Evolutionary conservation across 495 filamentous ascomycete genomes (phyloP), one percentile per base, ranked within the genome.

Genomic region (Podospora conica): DNA sequence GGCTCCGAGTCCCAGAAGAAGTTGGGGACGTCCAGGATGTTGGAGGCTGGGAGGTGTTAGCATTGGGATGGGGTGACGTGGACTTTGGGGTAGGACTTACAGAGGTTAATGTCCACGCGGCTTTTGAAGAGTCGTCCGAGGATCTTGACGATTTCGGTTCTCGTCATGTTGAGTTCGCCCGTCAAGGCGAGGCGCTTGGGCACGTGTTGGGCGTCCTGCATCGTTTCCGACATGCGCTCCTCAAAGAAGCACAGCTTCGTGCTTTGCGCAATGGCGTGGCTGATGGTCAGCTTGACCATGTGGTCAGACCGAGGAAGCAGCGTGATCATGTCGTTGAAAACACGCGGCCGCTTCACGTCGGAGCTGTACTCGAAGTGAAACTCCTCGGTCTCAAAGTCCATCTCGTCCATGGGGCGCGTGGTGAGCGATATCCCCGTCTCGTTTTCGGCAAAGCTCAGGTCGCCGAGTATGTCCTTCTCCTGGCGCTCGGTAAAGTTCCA

Each of bases 321-420:
- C 0, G 95, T 99, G 74, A 99, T 98, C 96, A 99, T 98, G 74
- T 99, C 95, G 75, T 99, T 96, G 78, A 92, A 99, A 64, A 99
- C 90, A 64, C 95, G 83, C 9, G 95, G 96, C 24, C 92, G 85
- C 53, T 91, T 87, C 25, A 93, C 91, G 59, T 90, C 84, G 1
- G 87, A 85, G 65, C 90, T 93, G 77, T 99, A 99, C 73, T 98
- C 93, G 77, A 99, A 97, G 77, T 99, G 96, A 74, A 99, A 97
- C 72, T 98, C 94, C 71, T 99, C 95, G 3, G 91, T 98, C 79
- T 99, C 95, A 71, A 96, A 96, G 70, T 99, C 94, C 64, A 88
- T 86, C 76, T 93, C 90, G 65, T 87, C 82, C 21, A 91, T 82
- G 5, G 91, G 88, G 55, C 89, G 83, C 3, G 86, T 90, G 22